Conservation (phyloP, 2,329 filamentous ascomycete species). For the Mariannaea elegans region DNA sequence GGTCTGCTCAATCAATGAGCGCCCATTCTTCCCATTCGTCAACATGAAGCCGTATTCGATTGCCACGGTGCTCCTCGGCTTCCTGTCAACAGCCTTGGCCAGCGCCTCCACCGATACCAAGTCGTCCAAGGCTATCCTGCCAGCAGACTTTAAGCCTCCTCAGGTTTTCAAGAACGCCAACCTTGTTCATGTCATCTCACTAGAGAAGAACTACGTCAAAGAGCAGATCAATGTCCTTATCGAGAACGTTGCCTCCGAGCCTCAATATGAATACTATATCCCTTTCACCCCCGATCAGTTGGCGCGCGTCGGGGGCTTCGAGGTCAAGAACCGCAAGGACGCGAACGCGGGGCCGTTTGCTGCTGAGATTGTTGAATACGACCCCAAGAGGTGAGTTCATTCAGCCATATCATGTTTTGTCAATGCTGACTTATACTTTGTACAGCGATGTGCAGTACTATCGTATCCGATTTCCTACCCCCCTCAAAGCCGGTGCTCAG, state of each 20-base stretch:
- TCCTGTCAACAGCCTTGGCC: conserved; percentile 59
- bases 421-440: conserved; percentile 24
- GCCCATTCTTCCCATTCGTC: conserved; percentile 36
- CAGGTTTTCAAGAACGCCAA: conserved; percentile 95
- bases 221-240: conserved; percentile 95
- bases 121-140: conserved; percentile 67
- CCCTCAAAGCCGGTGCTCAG: conserved; percentile 79
- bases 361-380: conserved; percentile 73
- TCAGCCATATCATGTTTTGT: conserved; percentile 1
- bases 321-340: conserved; percentile 93
- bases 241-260: conserved; percentile 81
- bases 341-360: conserved; percentile 71
- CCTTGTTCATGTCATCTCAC: conserved; percentile 85
- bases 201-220: conserved; percentile 91
- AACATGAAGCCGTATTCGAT: conserved; percentile 56
- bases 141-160: conserved; percentile 80
- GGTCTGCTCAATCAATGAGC: conserved; percentile 48
- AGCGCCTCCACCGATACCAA: conserved; percentile 50
- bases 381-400: conserved; percentile 62
- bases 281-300: conserved; percentile 83
- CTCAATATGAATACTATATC: conserved; percentile 91
- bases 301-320: conserved; percentile 81
- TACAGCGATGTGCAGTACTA: conserved; percentile 82
- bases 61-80: conserved; percentile 67
- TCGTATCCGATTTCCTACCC: conserved; percentile 78